Percentiles rank a stretch among this genome's conserved stretches.
phyloP scores from a whole-genome alignment of 768 basidiomycete genomes.

The Rhodosporidiobolus odoratus region DNA sequence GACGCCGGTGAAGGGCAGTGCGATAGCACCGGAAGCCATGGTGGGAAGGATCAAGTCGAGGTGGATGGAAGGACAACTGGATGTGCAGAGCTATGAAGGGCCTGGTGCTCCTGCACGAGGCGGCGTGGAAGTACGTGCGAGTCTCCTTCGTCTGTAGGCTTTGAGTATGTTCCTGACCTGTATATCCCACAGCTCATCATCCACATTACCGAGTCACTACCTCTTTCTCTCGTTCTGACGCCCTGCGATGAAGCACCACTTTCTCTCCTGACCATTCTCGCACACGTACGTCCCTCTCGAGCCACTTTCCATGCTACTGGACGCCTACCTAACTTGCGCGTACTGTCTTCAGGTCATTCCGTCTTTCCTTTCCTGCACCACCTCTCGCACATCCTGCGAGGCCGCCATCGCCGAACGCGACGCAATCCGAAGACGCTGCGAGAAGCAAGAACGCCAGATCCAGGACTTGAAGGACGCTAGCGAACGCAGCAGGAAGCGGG shows the following conservation, averaged over 20 bases:
- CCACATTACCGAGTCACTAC: neutral
- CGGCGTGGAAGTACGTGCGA: neutral
- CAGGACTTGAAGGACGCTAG: too few relatives aligned
- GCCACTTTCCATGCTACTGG: too few relatives aligned
- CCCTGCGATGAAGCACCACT: neutral
- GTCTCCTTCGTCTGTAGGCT: neutral
- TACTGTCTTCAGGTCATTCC: conserved; percentile 2
- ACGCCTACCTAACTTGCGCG: neutral
- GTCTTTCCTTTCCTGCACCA: conserved; percentile 1
- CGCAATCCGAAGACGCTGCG: neutral
- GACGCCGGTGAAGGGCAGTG: neutral
- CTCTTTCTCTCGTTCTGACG: neutral
- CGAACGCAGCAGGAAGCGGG: neutral
- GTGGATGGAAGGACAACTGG: neutral
- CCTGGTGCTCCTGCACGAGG: neutral
- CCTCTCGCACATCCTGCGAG: neutral
- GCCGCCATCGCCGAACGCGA: neutral
- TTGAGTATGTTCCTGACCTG: neutral
- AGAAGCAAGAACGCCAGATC: neutral
- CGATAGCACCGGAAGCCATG: neutral
- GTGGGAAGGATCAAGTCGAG: neutral
- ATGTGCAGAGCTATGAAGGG: neutral
- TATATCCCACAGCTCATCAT: neutral
- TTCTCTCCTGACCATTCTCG: neutral
- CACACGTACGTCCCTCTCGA: neutral